Conservation (phyloP, 306 rosid genomes). For the Vigna hirtella region DNA sequence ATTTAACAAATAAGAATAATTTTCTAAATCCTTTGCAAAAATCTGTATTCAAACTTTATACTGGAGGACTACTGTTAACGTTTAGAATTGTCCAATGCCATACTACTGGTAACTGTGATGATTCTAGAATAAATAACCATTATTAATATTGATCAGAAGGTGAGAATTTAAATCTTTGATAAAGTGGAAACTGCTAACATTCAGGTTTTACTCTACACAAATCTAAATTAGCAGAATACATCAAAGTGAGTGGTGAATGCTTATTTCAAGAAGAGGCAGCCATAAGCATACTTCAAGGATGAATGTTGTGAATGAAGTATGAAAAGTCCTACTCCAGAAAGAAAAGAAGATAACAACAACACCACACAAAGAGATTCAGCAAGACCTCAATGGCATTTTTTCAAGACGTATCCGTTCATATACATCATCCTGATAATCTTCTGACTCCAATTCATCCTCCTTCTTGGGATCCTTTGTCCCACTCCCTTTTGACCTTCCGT, state of each 20-base stretch:
- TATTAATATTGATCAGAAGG: not conserved
- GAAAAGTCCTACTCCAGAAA: not conserved
- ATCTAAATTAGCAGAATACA: slow-evolving; percentile 13
- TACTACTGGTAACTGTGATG: not conserved
- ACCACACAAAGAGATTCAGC: slow-evolving; percentile 17
- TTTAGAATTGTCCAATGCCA: slow-evolving; percentile 3
- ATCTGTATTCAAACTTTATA: not conserved
- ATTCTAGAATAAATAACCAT: slow-evolving; percentile 4
- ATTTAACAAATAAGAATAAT: not conserved
- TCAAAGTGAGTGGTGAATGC: not conserved
- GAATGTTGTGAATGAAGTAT: not conserved
- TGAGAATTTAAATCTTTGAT: slow-evolving; percentile 8
- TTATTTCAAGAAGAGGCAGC: not conserved
- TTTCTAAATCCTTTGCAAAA: slow-evolving; percentile 15
- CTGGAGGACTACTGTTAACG: not conserved
- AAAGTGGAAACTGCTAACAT: slow-evolving; percentile 12
- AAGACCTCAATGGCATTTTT: slow-evolving; percentile 81
- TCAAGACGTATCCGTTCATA: slow-evolving; percentile 77
- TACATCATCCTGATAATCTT: slow-evolving; percentile 52
- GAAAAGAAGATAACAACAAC: not conserved
- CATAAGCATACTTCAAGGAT: not conserved
- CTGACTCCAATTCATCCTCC: slow-evolving; percentile 50
- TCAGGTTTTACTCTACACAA: not conserved
- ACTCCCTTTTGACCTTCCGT: slow-evolving; percentile 45
- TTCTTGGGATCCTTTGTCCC: slow-evolving; percentile 55